Base-by-base conservation (phyloP, 2,329 filamentous ascomycete genomes). In the Pestalotiopsis fici region DNA sequence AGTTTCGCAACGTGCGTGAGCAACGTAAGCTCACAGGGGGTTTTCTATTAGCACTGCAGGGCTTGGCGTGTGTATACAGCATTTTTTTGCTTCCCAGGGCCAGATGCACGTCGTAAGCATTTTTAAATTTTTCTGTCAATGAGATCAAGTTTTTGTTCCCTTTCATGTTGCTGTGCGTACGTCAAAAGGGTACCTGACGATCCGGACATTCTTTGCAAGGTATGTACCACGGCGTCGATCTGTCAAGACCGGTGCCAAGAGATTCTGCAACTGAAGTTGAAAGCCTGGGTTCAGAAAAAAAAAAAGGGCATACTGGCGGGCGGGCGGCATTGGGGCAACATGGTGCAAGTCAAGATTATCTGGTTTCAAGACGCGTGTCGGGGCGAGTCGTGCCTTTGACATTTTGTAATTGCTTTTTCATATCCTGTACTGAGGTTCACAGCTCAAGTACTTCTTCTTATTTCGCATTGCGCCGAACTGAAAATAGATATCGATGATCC, bases 21-120 rank as follows among this genome's bases (percentile, higher is more conserved):
- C 57, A 21, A 60, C 57, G 57, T 60, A 60, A 60, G 57, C 57
- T 60, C 57, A 21, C 57, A 60, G 28, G 57, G 57, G 57, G 9
- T 18, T 7, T 31, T 35, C 55, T 15, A 15, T 11, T 15, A 37
- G 15, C 18, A 27, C 28, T 60, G 57, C 57, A 60, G 57, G 43
- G 57, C 57, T 60, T 4, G 57, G 57, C 57, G 28, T 50, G 18
- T 23, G 43, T 50, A 50, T 50, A 50, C 43, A 35, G 31, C 31
- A 35, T n/a, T n/a, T 9, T 50, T 50, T 35, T 35, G 31, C 31
- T 35, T 35, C 31, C 43, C 43, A n/a, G 21, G 18, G 43, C n/a
- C 43, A 18, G 43, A 50, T 6, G 43, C 43, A 50, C 43, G 43
- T 50, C 43, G 43, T 50, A 50, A 50, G 43, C 43, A 35, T 35